Conservation (phyloP, 2,329 filamentous ascomycete species). For the Akanthomyces lecanii region DNA sequence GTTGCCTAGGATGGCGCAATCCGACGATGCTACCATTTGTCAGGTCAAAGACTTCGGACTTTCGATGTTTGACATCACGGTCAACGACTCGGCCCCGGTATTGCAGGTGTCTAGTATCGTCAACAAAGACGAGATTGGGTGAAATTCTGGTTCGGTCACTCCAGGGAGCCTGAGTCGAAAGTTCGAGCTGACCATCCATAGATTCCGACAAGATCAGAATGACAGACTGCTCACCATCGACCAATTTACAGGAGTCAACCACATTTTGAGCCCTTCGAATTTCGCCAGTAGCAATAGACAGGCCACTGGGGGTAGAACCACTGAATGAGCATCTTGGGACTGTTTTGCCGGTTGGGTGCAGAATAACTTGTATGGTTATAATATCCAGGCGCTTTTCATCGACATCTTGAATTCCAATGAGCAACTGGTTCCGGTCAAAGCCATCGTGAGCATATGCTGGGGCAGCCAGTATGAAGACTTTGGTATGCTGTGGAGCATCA, state of each 20-base stretch:
- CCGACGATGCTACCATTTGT: constrained; percentile 46
- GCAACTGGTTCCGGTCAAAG: constrained; percentile 49
- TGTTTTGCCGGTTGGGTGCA: constrained; percentile 18
- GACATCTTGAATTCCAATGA: constrained; percentile 67
- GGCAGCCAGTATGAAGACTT: constrained; percentile 64
- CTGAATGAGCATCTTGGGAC: background rate
- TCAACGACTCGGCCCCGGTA: constrained; percentile 49
- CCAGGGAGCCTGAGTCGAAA: constrained; percentile 75
- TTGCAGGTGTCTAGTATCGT: constrained; percentile 57
- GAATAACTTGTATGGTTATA: constrained; percentile 56
- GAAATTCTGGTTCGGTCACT: constrained; percentile 63
- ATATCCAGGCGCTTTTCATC: constrained; percentile 64
- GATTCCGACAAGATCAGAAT: constrained; percentile 67
- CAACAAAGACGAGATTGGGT: constrained; percentile 55
- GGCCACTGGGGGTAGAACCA: background rate
- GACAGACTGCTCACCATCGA: constrained; percentile 62
- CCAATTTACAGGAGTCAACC: constrained; percentile 67
- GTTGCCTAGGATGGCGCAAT: constrained; percentile 54
- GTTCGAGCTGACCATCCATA: constrained; percentile 57
- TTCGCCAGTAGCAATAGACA: constrained; percentile 35
- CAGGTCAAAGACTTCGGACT: constrained; percentile 43
- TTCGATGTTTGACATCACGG: constrained; percentile 47
- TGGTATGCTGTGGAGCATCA: constrained; percentile 51
- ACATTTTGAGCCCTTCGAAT: constrained; percentile 61
- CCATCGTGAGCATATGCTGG: constrained; percentile 53